Base-by-base conservation (phyloP, 352 stramenopile species). In the Phytopythium ostracodes region DNA sequence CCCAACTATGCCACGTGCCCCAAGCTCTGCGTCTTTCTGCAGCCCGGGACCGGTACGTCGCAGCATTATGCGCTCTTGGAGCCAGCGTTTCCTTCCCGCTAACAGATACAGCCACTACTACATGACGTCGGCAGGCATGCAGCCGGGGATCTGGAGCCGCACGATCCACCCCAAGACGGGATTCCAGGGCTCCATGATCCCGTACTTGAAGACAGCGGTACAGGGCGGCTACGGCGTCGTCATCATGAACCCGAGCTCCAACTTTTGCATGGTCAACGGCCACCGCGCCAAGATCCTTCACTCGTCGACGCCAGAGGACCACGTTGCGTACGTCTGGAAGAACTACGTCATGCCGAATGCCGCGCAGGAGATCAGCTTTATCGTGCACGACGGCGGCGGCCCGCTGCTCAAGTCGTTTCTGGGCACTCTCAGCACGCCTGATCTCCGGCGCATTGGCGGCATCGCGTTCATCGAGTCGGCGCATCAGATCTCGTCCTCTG, bases 121-220 rank as follows among this genome's bases (percentile, higher is more conserved):
- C 47, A 15, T 52, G 47, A 11, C 7, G 22, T 24, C 22, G 31
- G 7, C 43, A 87, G 79, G 76, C 38, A 83, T 87, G 70, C 79
- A 91, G 43, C 79, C 83, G 4, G 86, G 80, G 7, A 88, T 91
- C 68, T 91, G 80, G 80, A 89, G 73, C 57, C 72, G 78, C 36
- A 76, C 71, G 24, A 85, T 92, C 71, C 79, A 92, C 64, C 78
- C 73, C 12, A 91, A 91, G 63, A 88, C 78, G n/a, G 81, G 83
- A 9, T 92, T 93, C 59, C 80, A 93, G 53, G 85, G 84, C 52
- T 94, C 85, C 33, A 94, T 96, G 84, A 88, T 96, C 57, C 87
- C 87, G 57, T 94, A 96, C 63, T 67, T 94, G 29, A 92, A 94
- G 66, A 92, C 86, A 0, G 87, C 87, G 24, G 88, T 92, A 51